Evolutionary conservation across 768 basidiomycete species (phyloP).

Genomic region (Trametes meyenii): DNA sequence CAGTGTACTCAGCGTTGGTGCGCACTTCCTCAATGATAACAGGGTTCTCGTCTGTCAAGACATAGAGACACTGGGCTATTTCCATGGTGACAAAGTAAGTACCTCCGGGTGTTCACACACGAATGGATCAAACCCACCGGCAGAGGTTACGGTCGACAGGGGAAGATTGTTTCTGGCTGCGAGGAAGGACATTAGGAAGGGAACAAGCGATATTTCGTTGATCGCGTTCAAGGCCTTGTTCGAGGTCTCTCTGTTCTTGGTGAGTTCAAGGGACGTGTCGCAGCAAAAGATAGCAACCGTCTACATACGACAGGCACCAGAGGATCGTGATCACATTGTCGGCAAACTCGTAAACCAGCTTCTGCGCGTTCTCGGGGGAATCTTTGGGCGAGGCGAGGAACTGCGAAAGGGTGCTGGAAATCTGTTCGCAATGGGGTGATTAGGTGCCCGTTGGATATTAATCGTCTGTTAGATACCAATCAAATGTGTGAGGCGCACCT

Average conservation of each 20-base stretch:
- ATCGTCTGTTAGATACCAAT: not conserved
- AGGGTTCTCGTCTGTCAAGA: slow-evolving; percentile 90
- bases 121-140: slow-evolving; percentile 52
- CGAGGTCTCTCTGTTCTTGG: slow-evolving; percentile 73
- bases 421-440: slow-evolving; percentile 45
- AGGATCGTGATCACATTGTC: slow-evolving; percentile 92
- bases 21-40: slow-evolving; percentile 69
- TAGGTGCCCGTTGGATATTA: no score
- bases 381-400: slow-evolving; percentile 61
- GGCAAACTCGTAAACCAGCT: slow-evolving; percentile 82
- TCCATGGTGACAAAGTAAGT: slow-evolving; percentile 17
- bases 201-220: slow-evolving; percentile 75
- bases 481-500: slow-evolving; percentile 46
- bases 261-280: slow-evolving; percentile 25
- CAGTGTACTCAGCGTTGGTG: slow-evolving; percentile 58
- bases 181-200: slow-evolving; percentile 92
- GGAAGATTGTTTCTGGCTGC: slow-evolving; percentile 70
- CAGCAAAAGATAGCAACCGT: not conserved
- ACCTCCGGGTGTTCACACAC: not conserved
- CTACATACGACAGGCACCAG: slow-evolving; percentile 92
- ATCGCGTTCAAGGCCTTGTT: slow-evolving; percentile 90
- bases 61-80: slow-evolving; percentile 88
- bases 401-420: slow-evolving; percentile 71
- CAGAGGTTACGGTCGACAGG: slow-evolving; percentile 71
- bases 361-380: slow-evolving; percentile 70